Conservation (phyloP, 1,284 basidiomycete genomes). For the Pseudozyma tsukubaensis region DNA sequence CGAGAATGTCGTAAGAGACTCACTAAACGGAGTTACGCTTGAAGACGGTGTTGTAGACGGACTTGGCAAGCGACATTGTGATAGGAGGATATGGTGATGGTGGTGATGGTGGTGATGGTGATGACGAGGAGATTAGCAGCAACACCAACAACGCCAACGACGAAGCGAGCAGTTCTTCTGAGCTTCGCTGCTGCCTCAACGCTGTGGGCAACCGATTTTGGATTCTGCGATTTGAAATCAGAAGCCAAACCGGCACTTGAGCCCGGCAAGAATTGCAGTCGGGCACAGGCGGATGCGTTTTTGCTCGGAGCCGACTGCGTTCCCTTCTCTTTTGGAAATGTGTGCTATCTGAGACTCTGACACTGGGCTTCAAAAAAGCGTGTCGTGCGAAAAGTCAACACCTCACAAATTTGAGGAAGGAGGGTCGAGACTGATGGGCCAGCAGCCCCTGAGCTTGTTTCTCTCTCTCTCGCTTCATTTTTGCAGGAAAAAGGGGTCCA, state of each 20-base stretch:
- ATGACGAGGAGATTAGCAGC: conserved; percentile 4
- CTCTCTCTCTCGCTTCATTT: conserved; percentile 1
- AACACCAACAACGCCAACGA: conserved; percentile 5
- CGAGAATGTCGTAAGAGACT: conserved; percentile 17
- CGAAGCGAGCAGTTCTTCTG: conserved; percentile 27
- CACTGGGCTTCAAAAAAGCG: background rate
- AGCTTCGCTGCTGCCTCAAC: background rate
- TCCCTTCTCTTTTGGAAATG: background rate
- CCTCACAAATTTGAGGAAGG: background rate
- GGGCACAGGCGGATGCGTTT: conserved; percentile 23
- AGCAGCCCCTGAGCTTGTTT: conserved; percentile 25
- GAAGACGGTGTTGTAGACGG: conserved; percentile 62
- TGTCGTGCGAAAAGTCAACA: conserved; percentile 1
- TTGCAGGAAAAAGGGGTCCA: background rate
- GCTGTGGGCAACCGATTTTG: background rate
- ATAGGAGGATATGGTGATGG: conserved; percentile 13
- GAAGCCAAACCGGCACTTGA: conserved; percentile 8
- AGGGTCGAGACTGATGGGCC: conserved; percentile 2
- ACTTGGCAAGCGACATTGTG: conserved; percentile 56
- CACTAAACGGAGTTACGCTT: conserved; percentile 66
- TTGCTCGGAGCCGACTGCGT: conserved; percentile 23
- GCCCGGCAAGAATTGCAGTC: conserved; percentile 7
- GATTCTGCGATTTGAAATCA: conserved; percentile 31
- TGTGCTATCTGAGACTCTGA: background rate
- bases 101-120: conserved; percentile 23